Percentiles rank a stretch among this genome's conserved stretches.
These are phyloP conservation scores for Chloropicon primus DNA, from an alignment of 139 green algal genomes.

Conservation along the genomic window DNA sequence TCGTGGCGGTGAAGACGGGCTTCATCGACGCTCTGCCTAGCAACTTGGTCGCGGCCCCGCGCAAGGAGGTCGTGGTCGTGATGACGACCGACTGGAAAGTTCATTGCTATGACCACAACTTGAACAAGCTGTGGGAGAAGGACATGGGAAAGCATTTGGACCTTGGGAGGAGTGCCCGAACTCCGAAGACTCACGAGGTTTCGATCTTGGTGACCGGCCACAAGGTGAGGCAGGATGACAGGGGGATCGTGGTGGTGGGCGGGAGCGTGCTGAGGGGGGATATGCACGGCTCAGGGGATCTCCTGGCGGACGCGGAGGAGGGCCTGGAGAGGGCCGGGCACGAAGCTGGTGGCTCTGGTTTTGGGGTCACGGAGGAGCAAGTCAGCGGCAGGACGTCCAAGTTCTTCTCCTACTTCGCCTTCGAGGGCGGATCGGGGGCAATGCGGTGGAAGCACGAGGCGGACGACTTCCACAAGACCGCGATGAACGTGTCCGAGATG, in stretches of 20 bases:
- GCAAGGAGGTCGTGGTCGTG: slow-evolving; percentile 71
- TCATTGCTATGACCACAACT: slow-evolving; percentile 89
- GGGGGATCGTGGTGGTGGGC: slow-evolving; percentile 71
- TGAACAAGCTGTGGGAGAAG: slow-evolving; percentile 71
- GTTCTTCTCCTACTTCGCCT: slow-evolving; percentile 85
- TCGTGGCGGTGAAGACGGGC: not conserved
- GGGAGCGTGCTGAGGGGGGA: slow-evolving; percentile 20
- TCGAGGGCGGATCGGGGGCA: slow-evolving; percentile 51
- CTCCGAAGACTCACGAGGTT: slow-evolving; percentile 28
- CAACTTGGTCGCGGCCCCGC: slow-evolving; percentile 23
- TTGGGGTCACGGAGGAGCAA: not conserved
- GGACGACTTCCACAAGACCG: slow-evolving; percentile 29
- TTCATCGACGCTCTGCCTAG: slow-evolving; percentile 14
- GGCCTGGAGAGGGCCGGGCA: slow-evolving; percentile 3
- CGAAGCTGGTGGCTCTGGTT: not conserved
- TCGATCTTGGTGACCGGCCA: slow-evolving; percentile 59
- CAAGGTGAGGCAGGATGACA: slow-evolving; percentile 39
- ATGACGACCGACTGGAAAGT: slow-evolving; percentile 66
- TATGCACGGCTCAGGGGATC: not conserved
- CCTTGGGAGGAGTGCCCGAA: not conserved
- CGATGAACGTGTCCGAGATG: slow-evolving; percentile 9
- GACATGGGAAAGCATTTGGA: slow-evolving; percentile 35
- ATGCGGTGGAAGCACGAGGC: slow-evolving; percentile 53
- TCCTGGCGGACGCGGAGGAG: slow-evolving; percentile 7
- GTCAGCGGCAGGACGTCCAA: slow-evolving; percentile 15